These are phyloP conservation scores for Collybia sordida DNA, from an alignment of 768 basidiomycete genomes.

Conservation along the genomic window DNA sequence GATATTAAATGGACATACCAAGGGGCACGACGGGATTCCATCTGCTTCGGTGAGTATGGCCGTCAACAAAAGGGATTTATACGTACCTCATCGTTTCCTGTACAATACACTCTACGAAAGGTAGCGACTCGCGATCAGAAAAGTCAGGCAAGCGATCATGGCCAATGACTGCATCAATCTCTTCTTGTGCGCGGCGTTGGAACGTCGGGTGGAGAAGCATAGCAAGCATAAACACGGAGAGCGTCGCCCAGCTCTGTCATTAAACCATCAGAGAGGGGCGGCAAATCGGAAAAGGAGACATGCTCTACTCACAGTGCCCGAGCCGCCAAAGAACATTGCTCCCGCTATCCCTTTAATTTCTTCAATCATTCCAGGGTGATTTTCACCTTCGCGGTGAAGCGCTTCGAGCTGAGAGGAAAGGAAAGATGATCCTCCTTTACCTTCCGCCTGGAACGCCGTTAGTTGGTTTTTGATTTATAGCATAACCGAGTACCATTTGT, in stretches of 20 bases:
- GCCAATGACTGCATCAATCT: constrained; percentile 41
- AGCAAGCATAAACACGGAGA: constrained; percentile 33
- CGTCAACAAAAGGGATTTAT: background rate
- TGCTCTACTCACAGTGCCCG: constrained; percentile 32
- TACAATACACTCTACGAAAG: constrained; percentile 34
- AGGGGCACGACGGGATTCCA: constrained; percentile 6
- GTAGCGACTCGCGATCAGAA: constrained; percentile 26
- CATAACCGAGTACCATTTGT: constrained; percentile 26
- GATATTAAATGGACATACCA: background rate
- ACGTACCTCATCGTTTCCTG: constrained; percentile 23
- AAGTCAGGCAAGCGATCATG: constrained; percentile 33
- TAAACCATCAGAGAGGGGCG: background rate
- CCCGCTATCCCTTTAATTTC: constrained; percentile 18
- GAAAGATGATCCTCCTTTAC: constrained; percentile 22
- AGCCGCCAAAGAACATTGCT: constrained; percentile 25
- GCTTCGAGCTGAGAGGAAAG: constrained; percentile 15
- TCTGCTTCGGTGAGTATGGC: background rate
- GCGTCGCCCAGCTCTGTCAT: constrained; percentile 25
- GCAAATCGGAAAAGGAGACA: no score
- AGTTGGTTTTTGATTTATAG: background rate
- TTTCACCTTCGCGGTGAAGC: background rate
- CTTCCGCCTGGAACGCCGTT: constrained; percentile 10
- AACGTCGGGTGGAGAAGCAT: constrained; percentile 37
- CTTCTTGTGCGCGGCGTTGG: constrained; percentile 35
- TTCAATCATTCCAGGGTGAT: constrained; percentile 1